These are phyloP conservation scores for Arabidopsis suecica DNA, from an alignment of 345 rosid species.

Conservation along the genomic window DNA sequence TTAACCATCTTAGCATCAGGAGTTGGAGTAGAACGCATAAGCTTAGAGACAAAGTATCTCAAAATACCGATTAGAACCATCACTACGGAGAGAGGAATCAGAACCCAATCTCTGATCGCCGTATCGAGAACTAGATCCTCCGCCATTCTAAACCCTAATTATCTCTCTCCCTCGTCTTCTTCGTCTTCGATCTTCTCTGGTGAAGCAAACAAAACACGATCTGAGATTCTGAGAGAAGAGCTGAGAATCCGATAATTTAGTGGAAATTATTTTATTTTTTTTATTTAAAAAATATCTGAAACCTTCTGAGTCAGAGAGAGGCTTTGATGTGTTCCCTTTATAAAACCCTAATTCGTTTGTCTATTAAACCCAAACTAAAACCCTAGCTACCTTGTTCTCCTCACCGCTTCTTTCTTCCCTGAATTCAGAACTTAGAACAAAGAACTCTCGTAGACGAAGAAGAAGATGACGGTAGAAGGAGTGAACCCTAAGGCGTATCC, in stretches of 20 bases:
- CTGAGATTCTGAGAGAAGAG: conserved; percentile 29
- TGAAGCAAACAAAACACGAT: conserved; percentile 42
- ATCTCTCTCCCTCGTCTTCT: conserved; percentile 11
- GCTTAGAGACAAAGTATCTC: conserved; percentile 78
- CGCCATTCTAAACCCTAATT: conserved; percentile 60
- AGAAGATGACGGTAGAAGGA: conserved; percentile 51
- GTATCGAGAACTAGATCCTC: conserved; percentile 96
- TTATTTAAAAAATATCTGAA: not conserved
- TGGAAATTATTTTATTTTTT: not conserved
- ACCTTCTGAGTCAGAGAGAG: not conserved
- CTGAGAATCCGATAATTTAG: conserved; percentile 9
- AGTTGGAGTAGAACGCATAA: conserved; percentile 80
- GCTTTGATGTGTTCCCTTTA: not conserved
- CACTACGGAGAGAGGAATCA: conserved; percentile 92
- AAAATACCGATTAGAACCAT: conserved; percentile 98
- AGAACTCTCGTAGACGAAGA: not conserved
- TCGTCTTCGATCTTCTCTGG: conserved; percentile 31
- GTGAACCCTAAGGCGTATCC: conserved; percentile 95
- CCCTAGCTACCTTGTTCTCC: conserved; percentile 28
- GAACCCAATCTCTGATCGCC: conserved; percentile 98
- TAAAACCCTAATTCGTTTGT: conserved; percentile 19
- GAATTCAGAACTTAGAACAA: not conserved
- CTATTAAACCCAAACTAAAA: conserved; percentile 11
- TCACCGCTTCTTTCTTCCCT: not conserved
- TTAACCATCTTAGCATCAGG: conserved; percentile 83